These are phyloP conservation scores for Neofusicoccum sp. DNA, from an alignment of 2,329 filamentous ascomycete species.

Conservation along the genomic window DNA sequence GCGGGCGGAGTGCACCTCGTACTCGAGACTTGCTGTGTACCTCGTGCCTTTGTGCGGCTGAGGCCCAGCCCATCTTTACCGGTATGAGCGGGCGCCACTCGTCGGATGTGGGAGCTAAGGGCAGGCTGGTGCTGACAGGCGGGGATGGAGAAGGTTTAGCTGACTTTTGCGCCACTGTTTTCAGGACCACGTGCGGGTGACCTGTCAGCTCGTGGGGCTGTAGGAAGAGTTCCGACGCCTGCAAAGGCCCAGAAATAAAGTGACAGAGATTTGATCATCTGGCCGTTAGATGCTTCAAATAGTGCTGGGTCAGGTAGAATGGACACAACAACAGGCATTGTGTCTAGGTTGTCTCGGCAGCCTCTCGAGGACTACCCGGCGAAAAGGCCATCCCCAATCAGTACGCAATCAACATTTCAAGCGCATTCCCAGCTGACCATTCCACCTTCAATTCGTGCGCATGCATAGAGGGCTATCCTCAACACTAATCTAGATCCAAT, in stretches of 20 bases:
- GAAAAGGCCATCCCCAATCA: background rate
- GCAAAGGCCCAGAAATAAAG: background rate
- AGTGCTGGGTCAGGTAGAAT: background rate
- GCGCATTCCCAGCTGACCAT: background rate
- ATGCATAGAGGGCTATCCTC: background rate
- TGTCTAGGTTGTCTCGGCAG: background rate
- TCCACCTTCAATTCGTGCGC: background rate
- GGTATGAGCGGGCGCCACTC: background rate
- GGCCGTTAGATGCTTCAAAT: background rate
- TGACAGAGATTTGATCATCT: background rate
- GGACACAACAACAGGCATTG: background rate
- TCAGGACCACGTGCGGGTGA: background rate
- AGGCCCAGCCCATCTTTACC: background rate
- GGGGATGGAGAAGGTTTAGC: no score
- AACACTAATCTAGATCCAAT: no score
- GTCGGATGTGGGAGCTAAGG: background rate
- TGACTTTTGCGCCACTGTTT: no score
- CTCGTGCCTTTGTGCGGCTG: conserved; percentile 7
- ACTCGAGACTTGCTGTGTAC: background rate
- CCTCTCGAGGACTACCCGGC: background rate
- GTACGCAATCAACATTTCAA: background rate
- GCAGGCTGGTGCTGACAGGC: background rate
- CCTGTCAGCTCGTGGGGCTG: background rate
- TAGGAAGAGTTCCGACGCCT: background rate
- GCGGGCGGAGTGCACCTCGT: background rate